Conservation (phyloP, 83 land plant genomes). For the Diphasiastrum complanatum region DNA sequence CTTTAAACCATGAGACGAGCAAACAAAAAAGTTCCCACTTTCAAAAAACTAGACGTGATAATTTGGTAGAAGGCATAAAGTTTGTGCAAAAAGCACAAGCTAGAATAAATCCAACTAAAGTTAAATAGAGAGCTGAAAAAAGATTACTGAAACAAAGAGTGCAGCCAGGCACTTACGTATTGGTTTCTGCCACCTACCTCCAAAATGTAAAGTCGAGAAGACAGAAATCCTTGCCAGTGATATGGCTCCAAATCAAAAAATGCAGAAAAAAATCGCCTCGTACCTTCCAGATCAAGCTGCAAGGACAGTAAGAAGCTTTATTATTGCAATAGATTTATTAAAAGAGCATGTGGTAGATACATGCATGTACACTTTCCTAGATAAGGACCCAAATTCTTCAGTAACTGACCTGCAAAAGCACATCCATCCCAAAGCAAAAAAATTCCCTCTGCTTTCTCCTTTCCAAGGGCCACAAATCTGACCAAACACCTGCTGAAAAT, state of each 20-base stretch:
- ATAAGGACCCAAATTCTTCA: neutral
- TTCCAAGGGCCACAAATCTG: slow-evolving; percentile 83
- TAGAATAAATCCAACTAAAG: neutral
- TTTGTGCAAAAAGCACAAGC: neutral
- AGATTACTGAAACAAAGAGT: neutral
- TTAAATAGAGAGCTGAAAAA: neutral
- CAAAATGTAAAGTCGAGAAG: slow-evolving; percentile 72
- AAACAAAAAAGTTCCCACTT: no score
- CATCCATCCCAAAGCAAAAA: slow-evolving; percentile 98
- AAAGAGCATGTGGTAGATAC: neutral
- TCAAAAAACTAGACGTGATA: no score
- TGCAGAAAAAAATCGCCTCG: slow-evolving; percentile 84
- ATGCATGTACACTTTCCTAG: neutral
- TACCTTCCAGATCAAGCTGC: slow-evolving; percentile 70
- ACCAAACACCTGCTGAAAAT: slow-evolving; percentile 78
- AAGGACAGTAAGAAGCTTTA: neutral
- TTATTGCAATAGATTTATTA: neutral
- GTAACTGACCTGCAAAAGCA: slow-evolving; percentile 46
- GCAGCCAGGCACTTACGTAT: neutral
- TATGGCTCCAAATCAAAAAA: slow-evolving; percentile 84
- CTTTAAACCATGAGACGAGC: no score
- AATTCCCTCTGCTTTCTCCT: slow-evolving; percentile 84
- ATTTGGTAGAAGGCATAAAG: no score
- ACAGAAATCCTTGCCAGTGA: slow-evolving; percentile 95
- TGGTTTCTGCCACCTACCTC: slow-evolving; percentile 29